A percentile compares a stretch with the other conserved stretches of the same genome.
Evolutionary conservation across 1,284 basidiomycete species (phyloP).

Genomic region (Uromyces viciae-fabae): DNA sequence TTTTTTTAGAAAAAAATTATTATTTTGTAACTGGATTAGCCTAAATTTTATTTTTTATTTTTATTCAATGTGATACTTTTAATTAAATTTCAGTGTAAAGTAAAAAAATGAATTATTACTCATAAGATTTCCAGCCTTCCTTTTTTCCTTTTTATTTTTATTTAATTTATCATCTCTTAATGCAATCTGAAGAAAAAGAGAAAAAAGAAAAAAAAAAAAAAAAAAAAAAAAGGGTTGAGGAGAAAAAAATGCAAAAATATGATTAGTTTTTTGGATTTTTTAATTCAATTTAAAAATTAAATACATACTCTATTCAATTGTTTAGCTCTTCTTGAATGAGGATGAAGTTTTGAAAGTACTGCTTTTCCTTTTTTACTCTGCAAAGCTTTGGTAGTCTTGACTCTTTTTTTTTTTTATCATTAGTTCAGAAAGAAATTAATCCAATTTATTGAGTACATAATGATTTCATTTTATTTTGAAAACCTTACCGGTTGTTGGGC

Average conservation of each 20-base stretch:
- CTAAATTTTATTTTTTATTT: background rate
- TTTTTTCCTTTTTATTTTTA: conserved; percentile 32
- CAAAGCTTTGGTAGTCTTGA: conserved; percentile 37
- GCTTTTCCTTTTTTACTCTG: conserved; percentile 34
- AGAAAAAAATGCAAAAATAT: background rate
- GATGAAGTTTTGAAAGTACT: conserved; percentile 31
- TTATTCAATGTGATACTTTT: background rate
- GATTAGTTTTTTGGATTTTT: too few species aligned
- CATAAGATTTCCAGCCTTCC: background rate
- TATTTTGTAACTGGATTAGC: background rate
- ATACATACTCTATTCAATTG: conserved; percentile 30
- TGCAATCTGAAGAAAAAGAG: conserved; percentile 22
- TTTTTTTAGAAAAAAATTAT: background rate
- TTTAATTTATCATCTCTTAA: conserved; percentile 30
- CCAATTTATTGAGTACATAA: background rate
- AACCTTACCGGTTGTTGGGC: background rate
- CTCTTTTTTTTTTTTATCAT: conserved; percentile 12
- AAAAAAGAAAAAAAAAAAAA: background rate
- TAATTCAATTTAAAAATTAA: too few species aligned
- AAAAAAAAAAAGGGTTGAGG: background rate
- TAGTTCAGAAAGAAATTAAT: background rate
- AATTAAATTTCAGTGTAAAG: background rate
- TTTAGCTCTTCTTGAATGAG: conserved; percentile 35
- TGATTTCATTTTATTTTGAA: background rate
- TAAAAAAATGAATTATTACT: background rate